A percentile compares a stretch with the other conserved stretches of the same genome.
Evolutionary conservation across 306 rosid genomes (phyloP).

Genomic region (Cicer cuneatum): DNA sequence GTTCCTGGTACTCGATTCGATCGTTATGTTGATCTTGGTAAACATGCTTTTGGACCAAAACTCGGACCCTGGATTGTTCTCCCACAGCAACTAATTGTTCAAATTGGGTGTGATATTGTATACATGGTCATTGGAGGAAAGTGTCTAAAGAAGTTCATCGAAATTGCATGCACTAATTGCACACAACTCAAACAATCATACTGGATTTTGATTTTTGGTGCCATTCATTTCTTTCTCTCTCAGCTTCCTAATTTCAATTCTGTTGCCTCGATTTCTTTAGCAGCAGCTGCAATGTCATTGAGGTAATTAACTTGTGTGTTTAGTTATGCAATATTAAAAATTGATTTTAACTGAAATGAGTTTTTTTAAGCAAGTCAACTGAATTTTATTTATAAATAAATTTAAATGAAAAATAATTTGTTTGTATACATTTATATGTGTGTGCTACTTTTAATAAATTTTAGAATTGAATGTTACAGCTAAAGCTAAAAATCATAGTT

Average conservation of each 20-base stretch:
- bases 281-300: constrained; percentile 91
- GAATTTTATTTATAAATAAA: too few species aligned
- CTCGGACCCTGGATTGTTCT: constrained; percentile 93
- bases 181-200: constrained; percentile 73
- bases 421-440: too few species aligned
- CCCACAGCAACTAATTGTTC: constrained; percentile 87
- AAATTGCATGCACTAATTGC: constrained; percentile 83
- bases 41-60: constrained; percentile 83
- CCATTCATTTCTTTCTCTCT: constrained; percentile 83
- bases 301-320: constrained; percentile 45
- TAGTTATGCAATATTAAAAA: too few species aligned
- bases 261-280: constrained; percentile 91
- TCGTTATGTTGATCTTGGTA: constrained; percentile 83
- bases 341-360: too few species aligned
- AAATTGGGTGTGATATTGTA: constrained; percentile 92
- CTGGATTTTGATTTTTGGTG: constrained; percentile 89
- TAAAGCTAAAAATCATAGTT: too few species aligned
- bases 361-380: too few species aligned
- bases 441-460: too few species aligned
- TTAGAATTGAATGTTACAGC: too few species aligned
- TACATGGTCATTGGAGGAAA: constrained; percentile 94
- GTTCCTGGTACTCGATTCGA: constrained; percentile 88
- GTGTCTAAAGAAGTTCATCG: constrained; percentile 87
- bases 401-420: too few species aligned
- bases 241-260: constrained; percentile 96